Evolutionary conservation across 179 eudicot species (phyloP), one percentile per base, ranked within the genome.

Genomic region (Drosera spatulata): DNA sequence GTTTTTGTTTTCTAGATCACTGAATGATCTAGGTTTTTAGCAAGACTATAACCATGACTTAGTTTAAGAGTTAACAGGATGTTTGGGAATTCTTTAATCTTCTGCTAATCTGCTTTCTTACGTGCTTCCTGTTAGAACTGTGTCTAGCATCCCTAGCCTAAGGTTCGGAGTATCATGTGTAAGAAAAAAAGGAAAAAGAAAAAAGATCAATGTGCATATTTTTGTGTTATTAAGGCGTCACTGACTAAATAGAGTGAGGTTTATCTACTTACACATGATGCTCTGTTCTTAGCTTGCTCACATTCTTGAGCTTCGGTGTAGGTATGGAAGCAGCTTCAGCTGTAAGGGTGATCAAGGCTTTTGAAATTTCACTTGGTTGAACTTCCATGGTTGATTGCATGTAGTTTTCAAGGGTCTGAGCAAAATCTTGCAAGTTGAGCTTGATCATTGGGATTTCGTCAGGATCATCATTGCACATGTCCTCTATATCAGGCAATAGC

Each of bases 251-350:
- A 48, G 10, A 37, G 66, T n/a, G 41, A 39, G 59, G 7, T 61
- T 39, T 10, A 48, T 55, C 41, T 64, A 69, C 87, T 85, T 76
- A 82, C 91, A 85, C 91, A 65, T 76, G 79, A 69, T 85, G 91
- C 53, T 82, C 85, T 61, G 85, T 85, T 75, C 85, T 70, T n/a
- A 85, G 73, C 50, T 83, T 79, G 68, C 68, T 82, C 56, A 82
- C 81, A 45, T 82, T 80, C 69, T 82, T 85, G 41, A 85, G 84
- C 80, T 76, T 82, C 14, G 85, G 88, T n/a, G 68, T 74, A 12
- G 83, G 87, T 47, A 84, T 73, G 37, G 85, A 74, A 71, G 91
- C 85, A 72, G 77, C 85, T 55, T 72, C 85, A 12, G 82, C 67
- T 59, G 77, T 67, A 63, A 82, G 64, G 49, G 85, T 71, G 43